These are phyloP conservation scores for Solanum etuberosum DNA, from an alignment of 257 asterid species.

Conservation along the genomic window DNA sequence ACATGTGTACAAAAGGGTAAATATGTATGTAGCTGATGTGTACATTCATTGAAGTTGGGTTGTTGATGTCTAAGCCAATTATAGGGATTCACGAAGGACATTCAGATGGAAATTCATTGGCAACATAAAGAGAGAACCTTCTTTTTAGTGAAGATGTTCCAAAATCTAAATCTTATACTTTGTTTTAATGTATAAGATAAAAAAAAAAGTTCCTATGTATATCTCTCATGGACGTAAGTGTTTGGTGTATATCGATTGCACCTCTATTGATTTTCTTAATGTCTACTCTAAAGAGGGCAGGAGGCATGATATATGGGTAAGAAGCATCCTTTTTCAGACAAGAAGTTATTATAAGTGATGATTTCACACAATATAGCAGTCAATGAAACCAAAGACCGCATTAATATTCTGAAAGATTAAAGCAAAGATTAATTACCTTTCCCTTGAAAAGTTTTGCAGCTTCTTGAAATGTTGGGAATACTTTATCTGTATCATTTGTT, in stretches of 20 bases:
- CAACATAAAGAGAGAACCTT: background rate
- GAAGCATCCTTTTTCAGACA: background rate
- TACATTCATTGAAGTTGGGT: background rate
- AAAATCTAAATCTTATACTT: background rate
- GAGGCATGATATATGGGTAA: background rate
- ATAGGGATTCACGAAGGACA: background rate
- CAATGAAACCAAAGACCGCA: background rate
- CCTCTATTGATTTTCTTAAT: background rate
- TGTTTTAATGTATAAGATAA: background rate
- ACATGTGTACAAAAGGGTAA: background rate
- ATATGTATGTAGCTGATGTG: background rate
- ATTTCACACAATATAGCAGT: background rate
- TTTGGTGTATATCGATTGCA: background rate
- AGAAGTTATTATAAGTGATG: background rate
- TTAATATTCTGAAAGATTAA: background rate
- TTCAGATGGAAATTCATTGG: background rate
- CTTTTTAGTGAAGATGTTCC: background rate
- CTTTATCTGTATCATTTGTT: slow-evolving; percentile 40
- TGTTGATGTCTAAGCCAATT: background rate
- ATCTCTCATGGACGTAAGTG: background rate
- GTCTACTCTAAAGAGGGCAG: background rate
- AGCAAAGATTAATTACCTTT: slow-evolving; percentile 38
- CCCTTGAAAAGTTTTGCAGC: slow-evolving; percentile 91
- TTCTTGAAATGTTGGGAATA: slow-evolving; percentile 63
- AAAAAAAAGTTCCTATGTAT: background rate